Evolutionary conservation across 75 land plant species (phyloP).

Genomic region (Sequoia sempervirens): DNA sequence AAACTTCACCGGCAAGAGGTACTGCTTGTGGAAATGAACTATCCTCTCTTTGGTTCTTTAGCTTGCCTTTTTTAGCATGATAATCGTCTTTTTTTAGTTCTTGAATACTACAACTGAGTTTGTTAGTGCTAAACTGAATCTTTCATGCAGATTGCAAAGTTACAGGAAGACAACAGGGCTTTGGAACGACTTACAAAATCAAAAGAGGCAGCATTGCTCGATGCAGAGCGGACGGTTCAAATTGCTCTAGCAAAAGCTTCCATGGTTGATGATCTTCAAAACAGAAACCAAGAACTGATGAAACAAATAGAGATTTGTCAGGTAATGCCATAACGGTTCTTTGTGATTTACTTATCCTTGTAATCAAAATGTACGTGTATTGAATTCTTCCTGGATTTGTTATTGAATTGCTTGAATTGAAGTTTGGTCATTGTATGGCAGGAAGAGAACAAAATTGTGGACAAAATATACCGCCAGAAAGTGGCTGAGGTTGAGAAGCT

Average conservation of each 20-base stretch:
- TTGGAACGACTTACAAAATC: constrained; percentile 94
- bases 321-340: constrained; percentile 28
- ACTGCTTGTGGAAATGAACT: neutral
- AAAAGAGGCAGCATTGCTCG: constrained; percentile 93
- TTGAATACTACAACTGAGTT: neutral
- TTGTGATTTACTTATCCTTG: neutral
- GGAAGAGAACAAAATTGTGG: constrained; percentile 96
- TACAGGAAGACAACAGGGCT: constrained; percentile 93
- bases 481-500: constrained; percentile 96
- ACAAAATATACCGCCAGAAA: constrained; percentile 92
- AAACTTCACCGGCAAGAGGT: constrained; percentile 88
- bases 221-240: constrained; percentile 89
- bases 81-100: neutral
- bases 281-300: constrained; percentile 88
- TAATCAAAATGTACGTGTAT: neutral
- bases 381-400: neutral
- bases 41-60: neutral
- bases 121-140: neutral
- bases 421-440: constrained; percentile 14
- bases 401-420: neutral
- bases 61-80: neutral
- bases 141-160: constrained; percentile 63
- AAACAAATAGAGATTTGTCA: constrained; percentile 97
- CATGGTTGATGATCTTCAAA: constrained; percentile 91
- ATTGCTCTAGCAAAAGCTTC: constrained; percentile 85